Evolutionary conservation across 768 basidiomycete genomes (phyloP).

Genomic region (Lactarius sanguifluus): DNA sequence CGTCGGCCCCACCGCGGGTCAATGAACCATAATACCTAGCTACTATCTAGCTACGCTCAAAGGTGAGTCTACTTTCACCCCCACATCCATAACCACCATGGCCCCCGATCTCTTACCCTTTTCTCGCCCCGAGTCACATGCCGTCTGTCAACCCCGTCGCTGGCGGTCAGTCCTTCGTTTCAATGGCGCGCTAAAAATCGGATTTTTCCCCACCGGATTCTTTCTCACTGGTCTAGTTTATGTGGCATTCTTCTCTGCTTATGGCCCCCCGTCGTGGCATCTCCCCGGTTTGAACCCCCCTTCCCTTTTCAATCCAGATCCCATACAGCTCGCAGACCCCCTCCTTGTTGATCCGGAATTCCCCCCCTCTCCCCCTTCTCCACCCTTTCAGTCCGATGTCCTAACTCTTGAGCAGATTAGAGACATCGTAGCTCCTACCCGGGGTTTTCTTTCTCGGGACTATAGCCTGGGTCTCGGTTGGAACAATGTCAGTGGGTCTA

Average conservation of each 20-base stretch:
- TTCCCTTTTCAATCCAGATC: background rate
- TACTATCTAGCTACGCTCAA: background rate
- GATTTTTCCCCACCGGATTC: conserved; percentile 15
- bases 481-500: conserved; percentile 43
- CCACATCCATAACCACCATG: background rate
- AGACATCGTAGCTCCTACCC: conserved; percentile 39
- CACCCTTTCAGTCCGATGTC: conserved; percentile 13
- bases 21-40: background rate
- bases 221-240: conserved; percentile 17
- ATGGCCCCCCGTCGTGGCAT: background rate
- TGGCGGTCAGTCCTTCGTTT: conserved; percentile 1
- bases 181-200: background rate
- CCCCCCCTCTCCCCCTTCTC: background rate
- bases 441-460: conserved; percentile 47
- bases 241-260: conserved; percentile 4
- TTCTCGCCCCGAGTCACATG: background rate
- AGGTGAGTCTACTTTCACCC: background rate
- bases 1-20: background rate
- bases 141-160: conserved; percentile 8
- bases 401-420: conserved; percentile 37
- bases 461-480: conserved; percentile 46
- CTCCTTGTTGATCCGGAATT: background rate
- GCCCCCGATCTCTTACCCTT: background rate
- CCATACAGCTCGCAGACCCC: background rate
- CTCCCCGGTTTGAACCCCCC: background rate